phyloP scores from a whole-genome alignment of 176 grass and related monocot species.

The Triticum timopheevii region DNA sequence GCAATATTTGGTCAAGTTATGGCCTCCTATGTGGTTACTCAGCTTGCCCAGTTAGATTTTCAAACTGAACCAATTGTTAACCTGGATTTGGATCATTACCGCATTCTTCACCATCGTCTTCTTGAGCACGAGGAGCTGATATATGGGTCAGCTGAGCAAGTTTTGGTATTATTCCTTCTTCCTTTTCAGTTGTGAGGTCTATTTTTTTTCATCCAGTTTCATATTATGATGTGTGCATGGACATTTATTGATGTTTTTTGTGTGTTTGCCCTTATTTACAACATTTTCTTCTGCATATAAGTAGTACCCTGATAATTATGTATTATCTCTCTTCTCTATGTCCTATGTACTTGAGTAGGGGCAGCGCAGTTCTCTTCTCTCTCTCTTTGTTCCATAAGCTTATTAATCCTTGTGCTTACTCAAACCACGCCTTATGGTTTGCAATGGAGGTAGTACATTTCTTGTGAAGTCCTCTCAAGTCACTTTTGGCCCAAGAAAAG shows the following conservation, averaged over 20 bases:
- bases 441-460: slow-evolving; percentile 14
- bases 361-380: background rate
- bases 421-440: background rate
- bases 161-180: slow-evolving; percentile 54
- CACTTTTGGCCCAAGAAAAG: no score
- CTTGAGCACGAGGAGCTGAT: slow-evolving; percentile 89
- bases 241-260: background rate
- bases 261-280: background rate
- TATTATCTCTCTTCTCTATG: background rate
- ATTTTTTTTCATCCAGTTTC: background rate
- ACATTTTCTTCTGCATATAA: background rate
- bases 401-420: background rate
- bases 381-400: background rate
- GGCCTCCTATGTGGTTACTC: slow-evolving; percentile 85
- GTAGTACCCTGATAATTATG: background rate
- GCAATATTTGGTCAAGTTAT: slow-evolving; percentile 98
- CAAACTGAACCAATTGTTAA: slow-evolving; percentile 91
- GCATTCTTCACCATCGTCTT: slow-evolving; percentile 82
- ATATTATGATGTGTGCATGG: background rate
- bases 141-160: slow-evolving; percentile 74
- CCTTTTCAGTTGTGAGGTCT: background rate
- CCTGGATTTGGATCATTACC: slow-evolving; percentile 97
- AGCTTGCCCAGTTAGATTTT: slow-evolving; percentile 61
- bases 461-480: background rate
- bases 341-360: background rate